These are phyloP conservation scores for Ustilago vetiveriae DNA, from an alignment of 1,284 basidiomycete species.

Conservation along the genomic window DNA sequence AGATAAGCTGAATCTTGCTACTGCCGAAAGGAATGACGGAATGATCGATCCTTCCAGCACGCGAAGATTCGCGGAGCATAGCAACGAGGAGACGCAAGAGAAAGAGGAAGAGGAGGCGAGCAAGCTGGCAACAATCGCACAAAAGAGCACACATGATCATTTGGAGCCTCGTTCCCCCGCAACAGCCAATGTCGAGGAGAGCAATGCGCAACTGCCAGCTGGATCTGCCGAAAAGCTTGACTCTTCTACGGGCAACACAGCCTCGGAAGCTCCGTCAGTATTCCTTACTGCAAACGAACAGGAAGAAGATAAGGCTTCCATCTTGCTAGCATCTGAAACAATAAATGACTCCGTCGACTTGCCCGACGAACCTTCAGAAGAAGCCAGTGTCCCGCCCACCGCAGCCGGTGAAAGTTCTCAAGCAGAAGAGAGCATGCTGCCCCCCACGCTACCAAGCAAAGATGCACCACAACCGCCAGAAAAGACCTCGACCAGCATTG, in stretches of 20 bases:
- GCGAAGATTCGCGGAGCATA: background rate
- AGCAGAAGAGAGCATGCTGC: slow-evolving; percentile 2
- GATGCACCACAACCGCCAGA: slow-evolving; percentile 15
- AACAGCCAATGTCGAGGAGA: no score
- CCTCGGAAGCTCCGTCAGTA: no score
- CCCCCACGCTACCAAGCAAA: slow-evolving; percentile 22
- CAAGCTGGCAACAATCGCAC: no score
- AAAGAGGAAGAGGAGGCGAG: no score
- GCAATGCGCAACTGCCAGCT: no score
- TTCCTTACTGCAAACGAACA: no score
- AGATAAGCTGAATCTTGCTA: slow-evolving; percentile 11
- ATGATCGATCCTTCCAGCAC: background rate
- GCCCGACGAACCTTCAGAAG: background rate
- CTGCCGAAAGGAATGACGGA: background rate
- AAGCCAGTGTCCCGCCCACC: background rate
- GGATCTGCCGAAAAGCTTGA: no score
- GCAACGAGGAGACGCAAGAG: no score
- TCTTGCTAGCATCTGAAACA: background rate
- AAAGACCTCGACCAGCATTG: background rate
- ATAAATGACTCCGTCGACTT: background rate
- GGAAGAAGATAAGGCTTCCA: background rate
- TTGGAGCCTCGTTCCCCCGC: no score
- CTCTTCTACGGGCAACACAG: no score
- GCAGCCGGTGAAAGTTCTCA: background rate
- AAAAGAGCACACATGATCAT: no score